Conservation (phyloP, 768 basidiomycete genomes). For the Amanita thiersii region DNA sequence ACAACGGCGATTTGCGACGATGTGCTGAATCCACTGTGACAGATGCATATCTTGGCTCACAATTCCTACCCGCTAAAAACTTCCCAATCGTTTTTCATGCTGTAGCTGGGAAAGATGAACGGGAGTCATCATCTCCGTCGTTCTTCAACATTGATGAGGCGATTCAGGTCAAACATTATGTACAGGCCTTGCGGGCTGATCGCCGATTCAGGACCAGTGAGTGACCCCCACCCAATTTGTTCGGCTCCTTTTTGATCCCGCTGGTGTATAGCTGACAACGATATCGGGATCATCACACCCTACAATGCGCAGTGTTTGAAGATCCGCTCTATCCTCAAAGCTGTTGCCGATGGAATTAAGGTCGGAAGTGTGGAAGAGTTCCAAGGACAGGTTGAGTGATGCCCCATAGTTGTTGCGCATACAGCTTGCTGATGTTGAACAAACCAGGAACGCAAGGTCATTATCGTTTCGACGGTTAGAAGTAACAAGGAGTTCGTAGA, state of each 20-base stretch:
- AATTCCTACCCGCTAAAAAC: conserved; percentile 31
- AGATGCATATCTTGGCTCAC: conserved; percentile 28
- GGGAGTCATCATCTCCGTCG: conserved; percentile 62
- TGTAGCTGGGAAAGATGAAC: conserved; percentile 50
- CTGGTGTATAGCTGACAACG: conserved; percentile 28
- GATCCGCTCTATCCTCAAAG: conserved; percentile 29
- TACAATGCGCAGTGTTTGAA: conserved; percentile 54
- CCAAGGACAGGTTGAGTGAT: conserved; percentile 52
- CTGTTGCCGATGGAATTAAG: conserved; percentile 34
- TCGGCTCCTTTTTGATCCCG: not conserved
- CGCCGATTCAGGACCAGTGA: conserved; percentile 31
- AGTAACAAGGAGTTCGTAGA: conserved; percentile 46
- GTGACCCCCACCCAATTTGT: conserved; percentile 11
- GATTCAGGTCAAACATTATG: conserved; percentile 43
- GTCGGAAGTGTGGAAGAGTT: conserved; percentile 63
- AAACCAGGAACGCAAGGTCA: conserved; percentile 43
- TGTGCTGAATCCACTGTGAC: conserved; percentile 35
- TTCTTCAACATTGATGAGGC: conserved; percentile 65
- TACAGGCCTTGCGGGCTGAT: conserved; percentile 28
- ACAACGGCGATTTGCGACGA: conserved; percentile 40
- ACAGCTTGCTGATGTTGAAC: conserved; percentile 23
- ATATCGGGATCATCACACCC: conserved; percentile 57
- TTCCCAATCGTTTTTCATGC: conserved; percentile 63
- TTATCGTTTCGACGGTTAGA: conserved; percentile 52
- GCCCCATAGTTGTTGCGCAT: conserved; percentile 23